Base-by-base conservation (phyloP, 2,329 filamentous ascomycete genomes). In the Furcasterigmium sp. region DNA sequence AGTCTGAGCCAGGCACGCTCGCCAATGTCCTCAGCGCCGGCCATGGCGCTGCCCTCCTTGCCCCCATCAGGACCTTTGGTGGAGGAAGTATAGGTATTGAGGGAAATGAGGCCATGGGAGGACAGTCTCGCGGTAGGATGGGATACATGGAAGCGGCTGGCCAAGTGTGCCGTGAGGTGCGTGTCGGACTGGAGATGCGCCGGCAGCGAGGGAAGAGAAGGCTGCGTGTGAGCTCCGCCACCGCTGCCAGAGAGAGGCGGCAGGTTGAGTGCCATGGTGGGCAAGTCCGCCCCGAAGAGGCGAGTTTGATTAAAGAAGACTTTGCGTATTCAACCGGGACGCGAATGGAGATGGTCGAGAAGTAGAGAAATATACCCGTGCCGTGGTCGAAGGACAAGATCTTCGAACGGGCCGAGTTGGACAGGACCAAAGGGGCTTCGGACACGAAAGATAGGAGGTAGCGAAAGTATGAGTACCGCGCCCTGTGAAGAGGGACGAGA, bases 31-130 rank as follows among this genome's bases (percentile, higher is more conserved):
- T 97, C 91, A 26, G 89, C 90, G 59, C 90, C 91, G 45, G 85
- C 90, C 78, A 91, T 89, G 50, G 90, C 89, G 68, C 89, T 95
- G 28, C 91, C 91, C 55, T 94, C 88, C 58, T 90, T 93, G 46
- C 81, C 84, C 53, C 91, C 91, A 86, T 96, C 89, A 4, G 86
- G 81, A 18, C 91, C 91, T 59, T 90, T 91, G 43, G 85, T 78
- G 1, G 91, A 91, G 10, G 88, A 87, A 10, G 88, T 91, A 63
- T 95, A 97, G 17, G 91, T 98, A 70, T 98, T 98, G 51, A 98
- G 73, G 41, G 87, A 86, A 58, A 98, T 85, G 54, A 97, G 76
- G 39, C 85, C 93, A 61, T 97, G 91, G 1, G 90, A 95, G 1
- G 91, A 96, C 15, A 98, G 80, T 39, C 82, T 81, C 42, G 93